These are phyloP conservation scores for Tolypocladium nubicola DNA, from an alignment of 2,329 filamentous ascomycete genomes.

Conservation along the genomic window DNA sequence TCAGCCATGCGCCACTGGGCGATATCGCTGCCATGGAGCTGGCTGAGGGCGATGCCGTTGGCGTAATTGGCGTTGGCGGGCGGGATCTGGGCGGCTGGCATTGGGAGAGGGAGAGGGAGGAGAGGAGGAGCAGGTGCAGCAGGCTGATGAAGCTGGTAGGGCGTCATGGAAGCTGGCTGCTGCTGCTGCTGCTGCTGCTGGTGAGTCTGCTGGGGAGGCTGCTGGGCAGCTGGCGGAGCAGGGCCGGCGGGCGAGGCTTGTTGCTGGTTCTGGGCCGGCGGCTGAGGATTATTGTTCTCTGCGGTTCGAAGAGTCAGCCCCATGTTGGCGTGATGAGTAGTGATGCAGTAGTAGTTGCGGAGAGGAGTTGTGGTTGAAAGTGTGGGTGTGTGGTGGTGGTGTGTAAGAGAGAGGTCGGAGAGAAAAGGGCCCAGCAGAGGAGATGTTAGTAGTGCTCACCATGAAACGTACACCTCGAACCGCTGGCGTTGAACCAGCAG, in stretches of 20 bases:
- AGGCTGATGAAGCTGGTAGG: neutral
- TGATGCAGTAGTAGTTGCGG: neutral
- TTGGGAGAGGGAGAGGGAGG: neutral
- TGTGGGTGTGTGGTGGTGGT: neutral
- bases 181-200: neutral
- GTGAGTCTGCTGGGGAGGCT: neutral
- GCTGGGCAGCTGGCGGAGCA: conserved; percentile 10
- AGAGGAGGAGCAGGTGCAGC: neutral
- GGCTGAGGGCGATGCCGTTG: conserved; percentile 16
- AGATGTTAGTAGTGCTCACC: conserved; percentile 27
- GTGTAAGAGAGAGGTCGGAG: neutral
- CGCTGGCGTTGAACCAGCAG: conserved; percentile 54
- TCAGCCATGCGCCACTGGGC: conserved; percentile 21
- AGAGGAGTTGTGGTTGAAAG: neutral
- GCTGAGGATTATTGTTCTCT: conserved; percentile 35
- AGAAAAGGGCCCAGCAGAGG: neutral
- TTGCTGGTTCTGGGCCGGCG: conserved; percentile 15
- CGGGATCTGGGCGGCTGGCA: neutral
- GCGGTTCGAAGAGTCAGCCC: conserved; percentile 1
- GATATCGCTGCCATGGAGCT: conserved; percentile 12
- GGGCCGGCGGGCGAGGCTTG: conserved; percentile 10
- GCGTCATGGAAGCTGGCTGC: neutral
- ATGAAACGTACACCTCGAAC: conserved; percentile 49
- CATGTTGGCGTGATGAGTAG: neutral
- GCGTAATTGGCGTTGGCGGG: neutral